Base-by-base conservation (phyloP, 257 asterid species). In the Primulina tabacum region DNA sequence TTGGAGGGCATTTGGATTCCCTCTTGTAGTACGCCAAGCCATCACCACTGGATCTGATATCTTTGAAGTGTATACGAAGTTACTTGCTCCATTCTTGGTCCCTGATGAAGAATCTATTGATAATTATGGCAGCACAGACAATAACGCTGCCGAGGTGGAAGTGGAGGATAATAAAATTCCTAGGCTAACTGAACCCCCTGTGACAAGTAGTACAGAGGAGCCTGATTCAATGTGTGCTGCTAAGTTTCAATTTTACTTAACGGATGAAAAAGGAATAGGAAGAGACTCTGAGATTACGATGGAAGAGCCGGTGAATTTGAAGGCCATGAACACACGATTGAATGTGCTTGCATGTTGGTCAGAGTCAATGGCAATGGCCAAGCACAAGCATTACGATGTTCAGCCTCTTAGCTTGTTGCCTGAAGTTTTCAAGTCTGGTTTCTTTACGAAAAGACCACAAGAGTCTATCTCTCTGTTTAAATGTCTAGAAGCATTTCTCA, bases 401-500 rank as follows among this genome's bases (percentile, higher is more conserved):
- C 79, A 78, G 73, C 85, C 86, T 63, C 83, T 82, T 70, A 79
- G 79, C 78, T 74, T 77, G 70, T 81, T 90, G 64, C 96, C 99
- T 0, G 95, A 89, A 80, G 96, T 94, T 78, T 90, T 80, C 70
- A 89, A 89, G 79, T 78, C 93, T 58, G 83, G 92, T 0, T 85
- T 81, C 82, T 84, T 82, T 38, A 62, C 83, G 20, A 87, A 75
- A 79, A 85, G 84, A 71, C 92, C 96, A 12, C 91, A 87, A 78
- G 96, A 94, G 72, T 76, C 92, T 66, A 89, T 87, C 73, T 87
- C 97, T 64, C 79, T 93, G 65, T 89, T 87, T 87, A 89, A 87
- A 85, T 93, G 99, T 76, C 92, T 93, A 29, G 96, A 90, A 82
- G 97, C 97, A 8, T 90, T 90, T 62, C 89, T 93, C 52, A 89